Conservation (phyloP, 192 early-diverging fungal species). For the Podila verticillata region DNA sequence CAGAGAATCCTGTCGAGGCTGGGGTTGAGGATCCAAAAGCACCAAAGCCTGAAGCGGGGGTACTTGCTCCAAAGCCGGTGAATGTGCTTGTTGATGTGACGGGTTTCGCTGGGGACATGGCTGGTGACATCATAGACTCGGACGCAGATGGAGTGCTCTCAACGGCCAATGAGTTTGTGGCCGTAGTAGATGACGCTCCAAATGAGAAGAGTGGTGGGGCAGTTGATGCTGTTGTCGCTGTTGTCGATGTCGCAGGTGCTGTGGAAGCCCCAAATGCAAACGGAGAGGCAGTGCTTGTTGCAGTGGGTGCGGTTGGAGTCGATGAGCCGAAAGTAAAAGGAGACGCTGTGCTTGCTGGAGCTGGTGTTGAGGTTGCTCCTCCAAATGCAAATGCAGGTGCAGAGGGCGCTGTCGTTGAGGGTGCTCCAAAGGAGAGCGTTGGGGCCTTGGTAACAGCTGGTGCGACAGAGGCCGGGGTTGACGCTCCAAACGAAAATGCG, state of each 20-base stretch:
- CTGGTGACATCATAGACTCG: conserved; percentile 28
- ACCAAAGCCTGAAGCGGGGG: not conserved
- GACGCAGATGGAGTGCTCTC: not conserved
- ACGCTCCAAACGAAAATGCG: not conserved
- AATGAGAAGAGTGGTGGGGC: conserved; percentile 5
- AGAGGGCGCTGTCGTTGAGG: not conserved
- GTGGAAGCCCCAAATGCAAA: not conserved
- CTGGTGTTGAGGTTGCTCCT: not conserved
- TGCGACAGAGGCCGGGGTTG: not conserved
- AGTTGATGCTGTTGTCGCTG: not conserved
- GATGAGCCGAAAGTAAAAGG: not conserved
- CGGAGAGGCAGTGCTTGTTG: not conserved
- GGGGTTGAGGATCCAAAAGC: not conserved
- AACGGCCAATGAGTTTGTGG: not conserved
- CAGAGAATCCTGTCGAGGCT: not conserved
- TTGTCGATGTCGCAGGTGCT: not conserved
- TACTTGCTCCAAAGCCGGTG: not conserved
- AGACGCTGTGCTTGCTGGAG: not conserved
- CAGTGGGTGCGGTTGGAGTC: not conserved
- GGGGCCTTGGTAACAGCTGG: not conserved
- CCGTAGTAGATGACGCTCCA: not conserved
- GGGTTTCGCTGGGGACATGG: conserved; percentile 9
- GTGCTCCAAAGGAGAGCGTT: conserved; percentile 6
- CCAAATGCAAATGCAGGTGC: not conserved
- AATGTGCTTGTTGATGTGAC: not conserved